phyloP scores from a whole-genome alignment of 1,284 basidiomycete species.

The Ustilago sp. region DNA sequence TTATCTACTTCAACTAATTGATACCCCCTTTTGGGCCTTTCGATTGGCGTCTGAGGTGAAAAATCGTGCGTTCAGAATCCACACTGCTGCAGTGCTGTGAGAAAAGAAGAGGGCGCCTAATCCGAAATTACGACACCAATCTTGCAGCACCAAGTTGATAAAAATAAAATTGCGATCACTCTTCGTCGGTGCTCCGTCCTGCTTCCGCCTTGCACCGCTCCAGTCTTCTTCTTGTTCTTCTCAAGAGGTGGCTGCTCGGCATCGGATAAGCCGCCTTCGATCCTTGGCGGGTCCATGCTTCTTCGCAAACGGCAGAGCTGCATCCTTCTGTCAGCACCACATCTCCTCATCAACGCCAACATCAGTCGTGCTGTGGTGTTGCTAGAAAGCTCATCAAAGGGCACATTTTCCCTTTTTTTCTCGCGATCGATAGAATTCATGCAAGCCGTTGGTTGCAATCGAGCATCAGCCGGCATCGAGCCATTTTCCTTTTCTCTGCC shows the following conservation, averaged over 20 bases:
- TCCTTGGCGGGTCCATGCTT: background rate
- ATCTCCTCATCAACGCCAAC: background rate
- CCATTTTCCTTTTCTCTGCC: background rate
- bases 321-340: background rate
- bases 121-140: background rate
- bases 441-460: constrained; percentile 25
- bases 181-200: background rate
- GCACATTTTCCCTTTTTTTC: background rate
- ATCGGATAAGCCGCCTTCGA: background rate
- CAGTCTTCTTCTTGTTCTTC: background rate
- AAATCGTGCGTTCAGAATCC: background rate
- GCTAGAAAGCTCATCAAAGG: background rate
- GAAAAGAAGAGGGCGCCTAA: background rate
- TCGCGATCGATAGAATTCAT: constrained; percentile 22
- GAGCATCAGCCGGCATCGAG: constrained; percentile 24
- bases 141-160: background rate
- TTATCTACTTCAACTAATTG: no score
- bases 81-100: background rate
- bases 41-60: background rate
- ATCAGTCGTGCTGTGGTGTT: background rate
- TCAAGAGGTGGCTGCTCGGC: background rate
- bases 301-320: background rate
- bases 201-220: background rate
- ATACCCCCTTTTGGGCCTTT: background rate
- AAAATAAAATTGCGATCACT: background rate